Conservation (phyloP, 768 basidiomycete genomes). For the Chiua virens region DNA sequence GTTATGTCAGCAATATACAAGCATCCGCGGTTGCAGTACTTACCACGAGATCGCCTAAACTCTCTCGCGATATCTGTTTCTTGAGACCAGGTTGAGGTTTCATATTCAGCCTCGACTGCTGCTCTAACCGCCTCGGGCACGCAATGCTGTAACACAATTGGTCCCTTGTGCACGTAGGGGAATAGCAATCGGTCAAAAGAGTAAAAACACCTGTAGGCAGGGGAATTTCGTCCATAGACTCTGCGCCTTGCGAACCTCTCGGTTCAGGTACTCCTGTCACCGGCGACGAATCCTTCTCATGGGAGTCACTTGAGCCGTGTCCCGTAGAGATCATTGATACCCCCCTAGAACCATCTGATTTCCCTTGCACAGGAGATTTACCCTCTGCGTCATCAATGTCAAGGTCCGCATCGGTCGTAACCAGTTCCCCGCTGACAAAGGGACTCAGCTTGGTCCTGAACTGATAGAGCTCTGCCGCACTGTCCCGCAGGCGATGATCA, state of each 20-base stretch:
- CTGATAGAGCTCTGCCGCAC: constrained; percentile 86
- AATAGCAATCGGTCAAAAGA: constrained; percentile 95
- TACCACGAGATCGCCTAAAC: constrained; percentile 77
- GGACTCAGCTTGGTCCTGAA: constrained; percentile 85
- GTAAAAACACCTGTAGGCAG: constrained; percentile 95
- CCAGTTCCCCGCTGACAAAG: constrained; percentile 77
- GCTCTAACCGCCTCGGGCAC: constrained; percentile 90
- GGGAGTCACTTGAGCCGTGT: constrained; percentile 36
- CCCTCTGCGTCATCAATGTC: constrained; percentile 37
- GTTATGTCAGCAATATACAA: constrained; percentile 5
- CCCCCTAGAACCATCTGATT: constrained; percentile 19
- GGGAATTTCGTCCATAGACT: constrained; percentile 58
- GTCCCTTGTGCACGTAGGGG: constrained; percentile 93
- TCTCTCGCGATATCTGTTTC: constrained; percentile 80
- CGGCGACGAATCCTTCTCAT: constrained; percentile 35
- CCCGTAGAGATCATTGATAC: constrained; percentile 27
- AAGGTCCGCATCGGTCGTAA: constrained; percentile 32
- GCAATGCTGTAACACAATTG: constrained; percentile 97
- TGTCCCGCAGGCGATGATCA: constrained; percentile 93
- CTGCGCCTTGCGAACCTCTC: constrained; percentile 39
- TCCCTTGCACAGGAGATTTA: constrained; percentile 26
- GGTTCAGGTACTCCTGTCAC: constrained; percentile 18
- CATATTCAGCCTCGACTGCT: constrained; percentile 92
- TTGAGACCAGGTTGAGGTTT: constrained; percentile 88
- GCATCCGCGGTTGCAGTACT: constrained; percentile 12